Percentiles rank a stretch among this genome's conserved stretches.
Evolutionary conservation across 768 basidiomycete species (phyloP).

Genomic region (Tremella yokohamensis): DNA sequence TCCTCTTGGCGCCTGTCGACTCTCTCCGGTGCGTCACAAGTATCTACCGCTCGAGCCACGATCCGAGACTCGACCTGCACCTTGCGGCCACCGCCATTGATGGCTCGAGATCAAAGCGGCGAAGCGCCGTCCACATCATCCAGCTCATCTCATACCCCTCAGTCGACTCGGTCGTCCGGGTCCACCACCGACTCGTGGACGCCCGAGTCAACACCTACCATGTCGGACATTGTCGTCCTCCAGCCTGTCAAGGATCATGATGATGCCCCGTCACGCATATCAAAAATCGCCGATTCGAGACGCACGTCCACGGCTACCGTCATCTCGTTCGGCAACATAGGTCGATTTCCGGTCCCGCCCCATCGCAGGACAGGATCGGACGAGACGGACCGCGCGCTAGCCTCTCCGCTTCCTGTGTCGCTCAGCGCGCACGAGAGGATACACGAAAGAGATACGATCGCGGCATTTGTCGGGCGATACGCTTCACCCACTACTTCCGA

Average conservation of each 20-base stretch:
- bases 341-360: slow-evolving; percentile 9
- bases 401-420: background rate
- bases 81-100: too few relatives aligned
- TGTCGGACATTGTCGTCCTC: slow-evolving; percentile 3
- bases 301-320: background rate
- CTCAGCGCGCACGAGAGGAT: background rate
- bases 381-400: background rate
- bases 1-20: background rate
- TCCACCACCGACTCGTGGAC: background rate
- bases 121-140: background rate
- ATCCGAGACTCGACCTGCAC: background rate
- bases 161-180: background rate
- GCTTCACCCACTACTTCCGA: background rate
- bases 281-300: background rate
- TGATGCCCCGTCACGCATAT: background rate
- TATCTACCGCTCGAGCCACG: background rate
- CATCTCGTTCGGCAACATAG: slow-evolving; percentile 1
- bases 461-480: background rate
- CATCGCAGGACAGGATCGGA: slow-evolving; percentile 1
- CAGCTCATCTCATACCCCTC: background rate
- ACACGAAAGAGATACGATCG: slow-evolving; percentile 1
- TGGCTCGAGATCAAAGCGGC: background rate
- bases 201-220: background rate
- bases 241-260: slow-evolving; percentile 3
- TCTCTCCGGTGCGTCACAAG: background rate